A percentile compares a stretch with the other conserved stretches of the same genome.
These are phyloP conservation scores for Neurospora sp. DNA, from an alignment of 495 filamentous ascomycete species.

Conservation along the genomic window DNA sequence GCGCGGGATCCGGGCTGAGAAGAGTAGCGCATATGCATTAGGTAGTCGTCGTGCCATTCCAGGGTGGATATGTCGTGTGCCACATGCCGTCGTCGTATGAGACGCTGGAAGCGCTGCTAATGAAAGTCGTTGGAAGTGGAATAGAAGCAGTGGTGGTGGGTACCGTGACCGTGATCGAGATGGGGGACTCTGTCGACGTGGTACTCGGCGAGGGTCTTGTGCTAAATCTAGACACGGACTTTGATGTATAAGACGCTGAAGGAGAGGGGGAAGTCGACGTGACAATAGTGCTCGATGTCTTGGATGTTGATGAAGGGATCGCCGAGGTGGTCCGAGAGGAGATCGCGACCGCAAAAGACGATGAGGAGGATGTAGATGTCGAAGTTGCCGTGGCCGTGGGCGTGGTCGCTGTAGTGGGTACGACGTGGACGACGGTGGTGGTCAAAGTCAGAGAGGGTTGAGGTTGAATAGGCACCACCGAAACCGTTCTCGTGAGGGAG, in stretches of 20 bases:
- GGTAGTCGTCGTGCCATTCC: slow-evolving; percentile 24
- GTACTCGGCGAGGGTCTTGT: neutral
- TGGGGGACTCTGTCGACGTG: neutral
- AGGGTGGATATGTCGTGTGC: slow-evolving; percentile 32
- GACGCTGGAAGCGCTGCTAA: slow-evolving; percentile 7
- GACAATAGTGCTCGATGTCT: neutral
- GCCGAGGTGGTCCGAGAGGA: neutral
- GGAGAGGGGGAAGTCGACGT: neutral
- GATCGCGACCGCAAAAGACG: neutral
- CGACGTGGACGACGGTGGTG: slow-evolving; percentile 2
- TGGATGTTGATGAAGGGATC: slow-evolving; percentile 1
- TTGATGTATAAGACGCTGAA: slow-evolving; percentile 16
- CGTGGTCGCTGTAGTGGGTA: neutral
- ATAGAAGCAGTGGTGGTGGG: neutral
- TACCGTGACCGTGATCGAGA: neutral
- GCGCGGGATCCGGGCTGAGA: slow-evolving; percentile 5
- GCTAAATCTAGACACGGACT: neutral
- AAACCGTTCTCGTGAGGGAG: slow-evolving; percentile 1
- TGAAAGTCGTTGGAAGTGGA: slow-evolving; percentile 1
- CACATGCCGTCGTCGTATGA: slow-evolving; percentile 24
- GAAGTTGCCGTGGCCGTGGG: neutral
- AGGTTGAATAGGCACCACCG: slow-evolving; percentile 8
- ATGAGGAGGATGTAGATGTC: neutral
- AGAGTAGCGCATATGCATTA: slow-evolving; percentile 2
- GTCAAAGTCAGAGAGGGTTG: slow-evolving; percentile 6